Evolutionary conservation across 2,329 filamentous ascomycete genomes (phyloP), one percentile per base, ranked within the genome.

Genomic region (Microdochium trichocladiopsis): DNA sequence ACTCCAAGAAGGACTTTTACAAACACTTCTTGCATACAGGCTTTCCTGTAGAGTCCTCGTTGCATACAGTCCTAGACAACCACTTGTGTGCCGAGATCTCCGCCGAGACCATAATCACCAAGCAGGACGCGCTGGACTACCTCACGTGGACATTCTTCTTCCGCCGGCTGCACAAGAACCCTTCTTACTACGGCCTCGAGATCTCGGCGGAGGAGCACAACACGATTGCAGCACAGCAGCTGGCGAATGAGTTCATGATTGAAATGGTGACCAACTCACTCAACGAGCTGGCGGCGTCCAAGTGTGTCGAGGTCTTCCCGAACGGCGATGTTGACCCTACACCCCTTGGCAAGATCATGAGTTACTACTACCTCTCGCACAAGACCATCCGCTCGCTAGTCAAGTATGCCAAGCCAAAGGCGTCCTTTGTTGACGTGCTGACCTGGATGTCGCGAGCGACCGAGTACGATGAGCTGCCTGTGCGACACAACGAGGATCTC

Each of bases 141-240:
- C 73, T 99, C 51, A 99, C 94, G 0, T 99, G 95, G 94, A 99
- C 95, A 1, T 99, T 99, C 75, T 99, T 99, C 80, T 99, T 99
- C 79, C 84, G 95, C 2, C 81, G 94, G 11, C 74, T 99, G 37
- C 94, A 99, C 75, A 99, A 99, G 76, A 99, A 99, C 61, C 94
- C 94, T 1, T 95, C 92, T 0, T 99, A 96, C 72, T 99, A 99
- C 61, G 95, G 95, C 0, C 83, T 99, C 0, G 88, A 96, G 65
- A 94, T 99, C 47, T 90, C 89, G 0, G 87, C 89, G 0, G 92
- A 96, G 61, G 91, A 96, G 61, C 91, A 96, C 70, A 95, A 91
- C 66, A 92, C 87, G 9, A 84, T 91, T 25, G 79, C 83, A 6
- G 93, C 95, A 0, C 93, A 96, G 66, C 82, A 89, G 58, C 77